These are phyloP conservation scores for Beauveria caledonica DNA, from an alignment of 2,329 filamentous ascomycete genomes.

Conservation along the genomic window DNA sequence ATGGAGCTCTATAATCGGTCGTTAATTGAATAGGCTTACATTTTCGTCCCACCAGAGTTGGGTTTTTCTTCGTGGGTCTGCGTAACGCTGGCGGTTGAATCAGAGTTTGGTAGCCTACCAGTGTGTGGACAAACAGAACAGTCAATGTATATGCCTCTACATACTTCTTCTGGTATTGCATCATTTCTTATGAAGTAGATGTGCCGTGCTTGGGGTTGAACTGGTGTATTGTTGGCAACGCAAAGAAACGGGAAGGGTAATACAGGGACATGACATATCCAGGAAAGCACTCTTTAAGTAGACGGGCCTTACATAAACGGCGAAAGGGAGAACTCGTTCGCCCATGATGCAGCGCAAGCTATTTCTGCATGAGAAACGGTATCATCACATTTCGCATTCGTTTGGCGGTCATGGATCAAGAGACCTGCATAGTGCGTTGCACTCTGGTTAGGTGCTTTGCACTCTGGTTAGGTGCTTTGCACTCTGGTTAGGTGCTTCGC, in stretches of 20 bases:
- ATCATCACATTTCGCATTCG: background rate
- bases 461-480: no score
- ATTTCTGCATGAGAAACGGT: background rate
- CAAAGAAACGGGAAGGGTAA: background rate
- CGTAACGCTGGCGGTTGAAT: background rate
- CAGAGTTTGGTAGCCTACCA: background rate
- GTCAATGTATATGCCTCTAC: background rate
- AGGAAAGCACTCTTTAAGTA: background rate
- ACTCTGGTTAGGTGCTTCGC: no score
- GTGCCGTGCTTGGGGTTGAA: background rate
- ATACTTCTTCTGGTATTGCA: background rate
- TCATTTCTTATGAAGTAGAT: background rate
- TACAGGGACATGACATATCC: background rate
- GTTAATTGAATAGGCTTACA: background rate
- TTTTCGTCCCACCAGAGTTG: background rate
- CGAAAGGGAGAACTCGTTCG: background rate
- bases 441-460: no score
- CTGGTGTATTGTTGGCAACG: background rate
- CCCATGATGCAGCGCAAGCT: background rate
- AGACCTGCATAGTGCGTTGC: background rate
- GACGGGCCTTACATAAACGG: background rate
- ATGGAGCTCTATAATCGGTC: background rate
- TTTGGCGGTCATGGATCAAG: background rate
- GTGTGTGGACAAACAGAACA: background rate
- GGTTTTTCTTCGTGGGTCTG: background rate